A percentile compares a stretch with the other conserved stretches of the same genome.
Conservation (phyloP, 1,284 basidiomycete species). For the Ustilago cynodontis region DNA sequence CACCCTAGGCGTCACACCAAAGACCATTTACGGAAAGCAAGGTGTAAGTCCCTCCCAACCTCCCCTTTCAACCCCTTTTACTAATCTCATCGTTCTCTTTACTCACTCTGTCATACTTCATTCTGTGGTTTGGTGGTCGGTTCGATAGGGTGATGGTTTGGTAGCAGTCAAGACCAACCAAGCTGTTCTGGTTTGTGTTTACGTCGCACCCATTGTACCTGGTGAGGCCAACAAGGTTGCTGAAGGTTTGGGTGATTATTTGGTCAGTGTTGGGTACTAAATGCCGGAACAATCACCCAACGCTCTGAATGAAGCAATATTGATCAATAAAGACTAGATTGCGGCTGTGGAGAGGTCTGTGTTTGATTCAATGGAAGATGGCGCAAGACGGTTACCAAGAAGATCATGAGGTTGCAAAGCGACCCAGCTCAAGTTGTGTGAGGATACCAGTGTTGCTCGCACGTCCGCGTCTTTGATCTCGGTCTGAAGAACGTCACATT, state of each 20-base stretch:
- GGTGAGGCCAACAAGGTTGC: constrained; percentile 81
- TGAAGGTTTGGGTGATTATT: constrained; percentile 72
- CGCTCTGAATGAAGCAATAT: not conserved
- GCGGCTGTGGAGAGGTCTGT: too few species aligned
- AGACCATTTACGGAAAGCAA: constrained; percentile 85
- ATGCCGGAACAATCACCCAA: not conserved
- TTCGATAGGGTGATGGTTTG: constrained; percentile 80
- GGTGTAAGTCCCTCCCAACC: constrained; percentile 74
- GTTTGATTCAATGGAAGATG: too few species aligned
- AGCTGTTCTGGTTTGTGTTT: constrained; percentile 86
- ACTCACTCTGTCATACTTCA: constrained; percentile 10
- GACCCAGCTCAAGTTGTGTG: too few species aligned
- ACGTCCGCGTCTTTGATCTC: too few species aligned
- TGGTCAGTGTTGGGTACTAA: constrained; percentile 64
- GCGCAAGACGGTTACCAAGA: too few species aligned
- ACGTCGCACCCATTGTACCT: constrained; percentile 77
- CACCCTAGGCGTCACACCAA: constrained; percentile 75
- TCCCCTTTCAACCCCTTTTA: not conserved
- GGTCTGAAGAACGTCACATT: too few species aligned
- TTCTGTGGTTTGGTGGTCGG: not conserved
- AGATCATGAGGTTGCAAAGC: too few species aligned
- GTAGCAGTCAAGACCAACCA: constrained; percentile 88
- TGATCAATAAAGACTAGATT: too few species aligned
- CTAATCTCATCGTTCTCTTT: not conserved
- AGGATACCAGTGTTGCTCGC: too few species aligned